These are phyloP conservation scores for Amanita pseudoporphyria DNA, from an alignment of 768 basidiomycete genomes.

Conservation along the genomic window DNA sequence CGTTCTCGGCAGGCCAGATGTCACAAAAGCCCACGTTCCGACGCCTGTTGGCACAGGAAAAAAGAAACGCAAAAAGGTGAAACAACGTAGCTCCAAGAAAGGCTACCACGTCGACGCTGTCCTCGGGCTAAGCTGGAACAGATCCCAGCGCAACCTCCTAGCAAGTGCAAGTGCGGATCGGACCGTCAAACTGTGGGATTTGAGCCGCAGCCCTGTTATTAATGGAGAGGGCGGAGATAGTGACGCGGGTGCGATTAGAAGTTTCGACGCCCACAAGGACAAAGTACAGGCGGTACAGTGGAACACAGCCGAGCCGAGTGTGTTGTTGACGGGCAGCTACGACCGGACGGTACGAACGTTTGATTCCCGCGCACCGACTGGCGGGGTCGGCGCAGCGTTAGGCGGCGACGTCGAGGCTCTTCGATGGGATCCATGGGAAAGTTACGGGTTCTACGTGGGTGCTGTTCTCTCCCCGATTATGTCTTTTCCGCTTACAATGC, in stretches of 20 bases:
- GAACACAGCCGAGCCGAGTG: conserved; percentile 83
- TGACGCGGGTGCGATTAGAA: conserved; percentile 66
- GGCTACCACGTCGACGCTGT: conserved; percentile 91
- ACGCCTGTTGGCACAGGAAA: conserved; percentile 85
- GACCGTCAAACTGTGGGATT: conserved; percentile 97
- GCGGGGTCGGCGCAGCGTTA: conserved; percentile 76
- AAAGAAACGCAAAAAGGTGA: conserved; percentile 88
- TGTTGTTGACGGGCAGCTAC: conserved; percentile 87
- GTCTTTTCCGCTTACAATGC: neutral
- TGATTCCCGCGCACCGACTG: conserved; percentile 77
- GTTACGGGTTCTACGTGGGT: conserved; percentile 76
- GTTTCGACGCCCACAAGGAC: conserved; percentile 81
- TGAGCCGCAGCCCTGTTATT: conserved; percentile 55
- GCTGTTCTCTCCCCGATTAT: neutral
- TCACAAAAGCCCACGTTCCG: conserved; percentile 71
- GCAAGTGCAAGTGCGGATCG: conserved; percentile 90
- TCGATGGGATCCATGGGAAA: conserved; percentile 95
- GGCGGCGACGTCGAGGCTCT: conserved; percentile 92
- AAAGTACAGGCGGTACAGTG: conserved; percentile 96
- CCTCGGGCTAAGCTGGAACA: conserved; percentile 91
- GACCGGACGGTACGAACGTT: conserved; percentile 94
- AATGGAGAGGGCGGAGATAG: conserved; percentile 24
- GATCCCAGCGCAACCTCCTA: conserved; percentile 76
- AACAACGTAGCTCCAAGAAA: conserved; percentile 48
- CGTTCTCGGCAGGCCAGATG: conserved; percentile 84